Base-by-base conservation (phyloP, 2,329 filamentous ascomycete species). In the Zelopaecilomyces penicillatus region DNA sequence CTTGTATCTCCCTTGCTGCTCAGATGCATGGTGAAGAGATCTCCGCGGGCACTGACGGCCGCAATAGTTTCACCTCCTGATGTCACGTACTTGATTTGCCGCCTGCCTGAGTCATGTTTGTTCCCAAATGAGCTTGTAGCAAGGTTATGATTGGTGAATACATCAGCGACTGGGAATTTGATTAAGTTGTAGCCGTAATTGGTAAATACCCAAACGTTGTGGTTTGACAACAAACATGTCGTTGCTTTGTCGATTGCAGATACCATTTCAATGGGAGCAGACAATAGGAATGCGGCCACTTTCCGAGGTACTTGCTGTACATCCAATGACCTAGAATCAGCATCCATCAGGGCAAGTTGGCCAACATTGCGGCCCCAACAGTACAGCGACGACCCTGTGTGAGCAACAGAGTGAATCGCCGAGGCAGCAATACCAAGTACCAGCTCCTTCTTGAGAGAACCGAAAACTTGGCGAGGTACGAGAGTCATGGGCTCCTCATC, bases 311-410 rank as follows among this genome's bases (percentile, higher is more conserved):
- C 81, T 19, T 76, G 68, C 58, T 97, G 93, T n/a, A 84, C 69
- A 54, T 93, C 87, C 5, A 97, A 75, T 1, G 89, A 96, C 38
- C 90, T 81, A 28, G 93, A 94, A 65, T 97, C 91, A 0, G 93
- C 91, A 61, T 96, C 93, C 68, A 96, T 89, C 43, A 98, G 75
- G 5, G 89, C 93, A 39, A 98, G 76, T 62, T 98, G 93, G 2
- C 93, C 93, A 54, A 89, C 82, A 56, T 97, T 98, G 57, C 93
- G 94, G 26, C 93, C 93, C 74, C 95, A 98, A 2, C 88, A 95
- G 60, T 87, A 98, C 1, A 98, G 68, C 1, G 87, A 87, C 1
- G 80, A 79, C 1, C 77, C 74, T 1, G 88, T 96, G 57, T 93
- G 85, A 0, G 88, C 87, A 3, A 94, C 90, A 0, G 93, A 97